Evolutionary conservation across 2,329 filamentous ascomycete genomes (phyloP), one percentile per base, ranked within the genome.

Genomic region (Trichoderma atrobrunneum): DNA sequence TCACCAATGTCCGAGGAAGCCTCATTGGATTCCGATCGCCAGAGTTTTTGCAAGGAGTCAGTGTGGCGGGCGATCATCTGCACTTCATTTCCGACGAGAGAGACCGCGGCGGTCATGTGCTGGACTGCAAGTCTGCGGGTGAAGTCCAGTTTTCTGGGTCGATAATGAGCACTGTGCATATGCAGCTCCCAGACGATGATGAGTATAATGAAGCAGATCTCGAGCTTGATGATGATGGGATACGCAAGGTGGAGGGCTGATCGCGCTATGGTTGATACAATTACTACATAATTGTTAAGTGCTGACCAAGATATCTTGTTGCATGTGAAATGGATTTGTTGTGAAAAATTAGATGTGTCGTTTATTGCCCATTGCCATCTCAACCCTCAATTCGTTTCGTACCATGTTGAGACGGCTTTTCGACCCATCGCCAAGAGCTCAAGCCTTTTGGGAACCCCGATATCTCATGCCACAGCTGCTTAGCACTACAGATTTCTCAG

Each of bases 1-100:
- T 70, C 2, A 54, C 28, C 57, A 18, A 70, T 24, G 36, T 70
- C 10, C 57, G 67, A 5, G 67, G 67, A 2, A 70, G 54, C 8
- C 14, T 70, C 11, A 54, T 70, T 28, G 67, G 67, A 2, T 70
- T 70, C 16, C 34, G 67, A 8, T 70, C 67, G 0, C 67, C 67
- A 26, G 67, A 70, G 21, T 70, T 70, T 16, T 11, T 70, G 7
- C 67, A 70, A 28, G 67, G 67, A 7, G 67, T 70, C 10, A 61
- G 67, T 21, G 67, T 70, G 6, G 67, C 67, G 14, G 67, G 67
- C 3, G 67, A 70, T 30, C 67, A 70, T 28, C 28, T 70, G 7
- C 67, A 70, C 3, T 70, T 70, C 43, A 70, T 70, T 26, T 62
- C 67, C 3, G 57, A 61, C 6, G 67, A 70, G n/a, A 36, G 67